These are phyloP conservation scores for Trichothecium sympodiale DNA, from an alignment of 2,329 filamentous ascomycete species.

Conservation along the genomic window DNA sequence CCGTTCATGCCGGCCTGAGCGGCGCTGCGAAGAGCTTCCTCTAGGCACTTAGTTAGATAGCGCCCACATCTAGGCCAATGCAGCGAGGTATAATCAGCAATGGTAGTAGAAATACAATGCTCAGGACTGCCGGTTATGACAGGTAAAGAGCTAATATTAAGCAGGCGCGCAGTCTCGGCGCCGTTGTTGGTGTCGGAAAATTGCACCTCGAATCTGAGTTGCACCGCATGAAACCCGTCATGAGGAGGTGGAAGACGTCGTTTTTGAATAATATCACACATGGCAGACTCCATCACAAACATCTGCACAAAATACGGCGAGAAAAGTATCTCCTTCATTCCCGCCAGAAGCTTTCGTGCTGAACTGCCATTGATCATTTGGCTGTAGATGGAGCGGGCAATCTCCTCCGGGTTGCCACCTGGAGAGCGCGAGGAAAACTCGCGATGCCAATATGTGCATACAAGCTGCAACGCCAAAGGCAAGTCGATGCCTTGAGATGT, in stretches of 20 bases:
- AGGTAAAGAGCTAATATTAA: constrained; percentile 14
- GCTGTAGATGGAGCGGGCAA: constrained; percentile 4
- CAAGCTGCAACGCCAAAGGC: constrained; percentile 20
- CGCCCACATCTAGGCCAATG: constrained; percentile 22
- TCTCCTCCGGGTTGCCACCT: constrained; percentile 6
- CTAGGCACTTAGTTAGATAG: constrained; percentile 17
- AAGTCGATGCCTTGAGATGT: constrained; percentile 21
- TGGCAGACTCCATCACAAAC: constrained; percentile 24
- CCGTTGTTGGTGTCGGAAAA: constrained; percentile 8
- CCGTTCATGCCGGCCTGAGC: constrained; percentile 12
- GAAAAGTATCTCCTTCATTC: constrained; percentile 17
- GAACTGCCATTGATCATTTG: constrained; percentile 12
- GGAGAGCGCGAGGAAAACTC: constrained; percentile 22
- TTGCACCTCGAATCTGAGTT: constrained; percentile 22
- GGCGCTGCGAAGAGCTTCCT: constrained; percentile 19
- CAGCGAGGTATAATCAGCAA: constrained; percentile 18
- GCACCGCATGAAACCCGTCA: constrained; percentile 22
- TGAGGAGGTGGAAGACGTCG: constrained; percentile 17
- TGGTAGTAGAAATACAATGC: constrained; percentile 19
- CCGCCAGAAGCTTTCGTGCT: constrained; percentile 15
- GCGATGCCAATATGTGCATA: constrained; percentile 24
- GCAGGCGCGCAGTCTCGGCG: constrained; percentile 3
- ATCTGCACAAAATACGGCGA: constrained; percentile 25
- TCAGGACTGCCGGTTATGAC: constrained; percentile 22
- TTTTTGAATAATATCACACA: constrained; percentile 23